Base-by-base conservation (phyloP, 1,139 yeast species). In the Pichia kudriavzevii region DNA sequence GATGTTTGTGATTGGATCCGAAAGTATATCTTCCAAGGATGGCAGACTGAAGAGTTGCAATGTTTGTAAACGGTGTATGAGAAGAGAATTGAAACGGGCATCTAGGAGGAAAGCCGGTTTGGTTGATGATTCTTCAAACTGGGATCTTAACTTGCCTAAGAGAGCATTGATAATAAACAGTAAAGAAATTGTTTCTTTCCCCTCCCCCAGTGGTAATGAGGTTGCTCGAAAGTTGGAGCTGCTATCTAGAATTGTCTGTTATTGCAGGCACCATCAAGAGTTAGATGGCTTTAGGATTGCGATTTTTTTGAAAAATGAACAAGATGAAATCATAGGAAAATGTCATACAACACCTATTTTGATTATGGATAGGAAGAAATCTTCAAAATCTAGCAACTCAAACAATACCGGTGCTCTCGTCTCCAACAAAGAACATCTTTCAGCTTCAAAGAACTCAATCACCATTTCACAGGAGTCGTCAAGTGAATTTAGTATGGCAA, bases 201-300 rank as follows among this genome's bases (percentile, higher is more conserved):
- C 87, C 9, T 71, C 81, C 14, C 78, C 79, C 20, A 64, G 65
- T 25, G 75, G 75, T 31, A 45, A 41, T 18, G 22, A 21, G 2
- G 19, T 24, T 19, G 33, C 34, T 19, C 68, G 76, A 46, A 65
- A 69, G 10, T 60, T 88, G 36, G 94, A 83, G 38, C 63, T 91
- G 21, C 79, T 88, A 22, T 79, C 94, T 11, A 73, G 98, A 60
- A 77, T 91, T 29, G 91, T 91, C 8, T 91, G 98, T 58, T 91
- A 91, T 58, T 88, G 96, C 60, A 76, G 97, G 48, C 98, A 91
- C 58, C 97, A 91, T 59, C 75, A 76, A 47, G 95, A 88, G 43
- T 65, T 77, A 20, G 72, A 72, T 35, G 97, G 97, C 1, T 91
- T 87, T 62, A 69, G 70, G 48, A 64, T 88, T 26, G 63, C 87